Evolutionary conservation across 345 rosid genomes (phyloP).

Genomic region (Acer campestre): DNA sequence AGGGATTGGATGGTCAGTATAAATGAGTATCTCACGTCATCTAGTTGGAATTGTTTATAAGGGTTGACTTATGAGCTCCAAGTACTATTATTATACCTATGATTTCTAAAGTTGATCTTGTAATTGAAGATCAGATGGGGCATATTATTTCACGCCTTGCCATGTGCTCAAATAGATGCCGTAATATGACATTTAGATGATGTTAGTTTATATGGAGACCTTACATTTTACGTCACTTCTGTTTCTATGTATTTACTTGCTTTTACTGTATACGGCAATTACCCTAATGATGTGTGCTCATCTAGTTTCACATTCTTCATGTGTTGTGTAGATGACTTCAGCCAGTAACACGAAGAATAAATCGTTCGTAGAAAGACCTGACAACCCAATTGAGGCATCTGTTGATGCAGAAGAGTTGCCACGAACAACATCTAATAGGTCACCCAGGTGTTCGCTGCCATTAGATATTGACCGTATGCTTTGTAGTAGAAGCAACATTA

Average conservation of each 20-base stretch:
- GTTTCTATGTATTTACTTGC: not conserved
- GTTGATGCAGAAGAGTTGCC: conserved; percentile 31
- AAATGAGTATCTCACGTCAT: not conserved
- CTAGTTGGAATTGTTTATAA: not conserved
- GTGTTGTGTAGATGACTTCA: conserved; percentile 42
- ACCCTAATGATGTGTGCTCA: not conserved
- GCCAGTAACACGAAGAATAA: conserved; percentile 31
- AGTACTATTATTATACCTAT: not conserved
- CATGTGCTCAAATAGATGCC: not conserved
- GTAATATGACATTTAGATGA: not conserved
- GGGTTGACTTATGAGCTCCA: not conserved
- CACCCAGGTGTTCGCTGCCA: conserved; percentile 25
- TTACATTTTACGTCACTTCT: not conserved
- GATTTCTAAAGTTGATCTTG: not conserved
- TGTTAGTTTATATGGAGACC: not conserved
- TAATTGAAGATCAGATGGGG: not conserved
- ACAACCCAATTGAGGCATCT: conserved; percentile 30
- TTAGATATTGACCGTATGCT: conserved; percentile 16
- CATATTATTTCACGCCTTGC: not conserved
- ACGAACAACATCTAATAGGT: conserved; percentile 14
- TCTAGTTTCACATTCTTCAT: not conserved
- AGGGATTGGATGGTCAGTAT: not conserved
- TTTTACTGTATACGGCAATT: not conserved
- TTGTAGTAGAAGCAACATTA: not conserved
- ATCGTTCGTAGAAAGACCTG: conserved; percentile 22